Evolutionary conservation across 805 yeast genomes (phyloP), one percentile per base, ranked within the genome.

Genomic region (Debaryomyces maramus): DNA sequence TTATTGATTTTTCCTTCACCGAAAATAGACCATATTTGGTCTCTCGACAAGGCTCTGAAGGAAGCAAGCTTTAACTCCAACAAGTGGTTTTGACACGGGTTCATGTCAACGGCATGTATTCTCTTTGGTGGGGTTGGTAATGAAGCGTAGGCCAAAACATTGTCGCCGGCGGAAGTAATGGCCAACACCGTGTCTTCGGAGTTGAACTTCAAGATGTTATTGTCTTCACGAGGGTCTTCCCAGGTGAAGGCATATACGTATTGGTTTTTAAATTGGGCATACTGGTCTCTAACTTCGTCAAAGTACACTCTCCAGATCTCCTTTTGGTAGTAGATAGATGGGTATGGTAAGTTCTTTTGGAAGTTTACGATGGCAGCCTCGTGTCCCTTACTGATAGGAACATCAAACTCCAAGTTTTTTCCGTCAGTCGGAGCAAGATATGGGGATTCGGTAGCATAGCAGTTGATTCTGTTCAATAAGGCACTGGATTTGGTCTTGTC

Each of bases 201-300:
- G 22, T 71, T 67, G 52, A 86, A 68, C 32, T 80, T 74, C 50
- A 86, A 70, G 40, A 86, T 82, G 36, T 72, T 72, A 44, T 78
- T 77, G 65, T 86, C 95, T 63, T 85, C 93, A 41, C 84, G 73
- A 21, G 95, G 95, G 56, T 87, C 95, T 62, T 86, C 95, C 95
- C 95, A 86, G 5, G 95, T 86, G 62, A 86, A 86, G 4, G 95
- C 90, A 56, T 86, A 87, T 44, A 86, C 87, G 60, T 85, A 86
- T 63, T 86, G 89, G 55, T 84, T 75, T 43, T 77, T 79, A 67
- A 86, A 86, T 60, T 85, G 89, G 36, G 74, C 76, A 56, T 83
- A 83, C 49, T 75, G 75, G 6, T 83, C 80, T 53, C 78, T 77
- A 48, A 80, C 58, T 53, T 84, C 91, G 58, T 86, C 88, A 53